Evolutionary conservation across 139 green algal species (phyloP), one percentile per base, ranked within the genome.

Genomic region (Auxenochlorella pyrenoidosa): DNA sequence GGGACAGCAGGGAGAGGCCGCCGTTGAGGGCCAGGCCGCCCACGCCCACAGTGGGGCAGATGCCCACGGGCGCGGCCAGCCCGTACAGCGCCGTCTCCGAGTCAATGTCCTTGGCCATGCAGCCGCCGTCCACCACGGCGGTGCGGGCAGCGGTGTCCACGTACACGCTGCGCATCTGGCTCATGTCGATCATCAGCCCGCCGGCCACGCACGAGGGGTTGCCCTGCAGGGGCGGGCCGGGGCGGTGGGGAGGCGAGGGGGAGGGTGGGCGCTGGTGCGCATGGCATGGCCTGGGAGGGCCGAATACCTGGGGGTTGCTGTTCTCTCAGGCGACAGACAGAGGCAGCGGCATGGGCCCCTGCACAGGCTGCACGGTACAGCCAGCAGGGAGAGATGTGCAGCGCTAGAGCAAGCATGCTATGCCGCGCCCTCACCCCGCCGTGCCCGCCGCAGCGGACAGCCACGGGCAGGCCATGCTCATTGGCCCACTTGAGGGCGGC

Each of bases 21-120:
- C 82, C 82, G n/a, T 86, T 86, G 38, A 86, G 65, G 0, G 44
- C 82, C 65, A 86, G 82, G 13, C 79, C 73, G n/a, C 77, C 82
- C 65, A 86, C 38, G 32, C 82, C 82, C 65, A 78, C 66, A 6
- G 59, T 54, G 12, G 28, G 15, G 65, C 65, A 78, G 65, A 86
- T 70, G 6, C 82, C 82, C 65, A 86, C 65, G 1, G 82, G 82
- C 32, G 44, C 82, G 15, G 82, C 82, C 82, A 86, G 82, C 66
- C 82, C 82, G 26, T 87, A 51, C 43, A 73, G 70, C 4, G 68
- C 70, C 0, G 70, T 72, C 51, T 87, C 82, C 0, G 47, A 12
- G 36, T 87, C 82, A 0, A 87, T 34, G 30, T 87, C 82, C 5
- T 10, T 15, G 15, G 70, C 68, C 82, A 73, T 54, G 16, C 28